Base-by-base conservation (phyloP, 495 filamentous ascomycete species). In the Chaetomidium leptoderma region DNA sequence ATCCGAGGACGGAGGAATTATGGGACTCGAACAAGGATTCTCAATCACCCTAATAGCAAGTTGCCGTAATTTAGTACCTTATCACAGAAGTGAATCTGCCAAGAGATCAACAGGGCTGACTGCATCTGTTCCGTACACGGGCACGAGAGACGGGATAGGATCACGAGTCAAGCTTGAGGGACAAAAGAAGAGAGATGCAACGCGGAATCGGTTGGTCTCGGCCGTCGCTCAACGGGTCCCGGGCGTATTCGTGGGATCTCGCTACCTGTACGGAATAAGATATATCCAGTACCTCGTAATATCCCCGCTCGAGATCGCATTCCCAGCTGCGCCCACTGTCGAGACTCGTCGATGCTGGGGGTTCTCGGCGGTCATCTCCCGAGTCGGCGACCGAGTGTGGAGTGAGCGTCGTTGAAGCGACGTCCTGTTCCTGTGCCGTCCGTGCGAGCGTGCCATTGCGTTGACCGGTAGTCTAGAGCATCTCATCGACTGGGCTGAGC, bases 381-480 rank as follows among this genome's bases (percentile, higher is more conserved):
- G n/a, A n/a, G n/a, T n/a, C n/a, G n/a, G n/a, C n/a, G n/a, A n/a
- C n/a, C n/a, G n/a, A n/a, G n/a, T n/a, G n/a, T 35, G 32, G 32
- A 35, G 7, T 35, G 32, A 9, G 9, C 32, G 32, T 10, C 8
- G 32, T 9, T 35, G n/a, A n/a, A n/a, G n/a, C 32, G 32, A 10
- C 8, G 30, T 32, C 30, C 30, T 5, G n/a, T n/a, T n/a, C n/a
- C n/a, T n/a, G n/a, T n/a, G n/a, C n/a, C n/a, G n/a, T n/a, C n/a
- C n/a, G n/a, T 19, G n/a, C 23, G 32, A 2, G 32, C 50, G 23
- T 40, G 35, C 35, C 36, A 53, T 17, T 4, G 37, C 39, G 27
- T 29, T 51, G 30, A 56, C 58, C 45, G 37, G 53, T 50, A 29
- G 1, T n/a, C 11, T 19, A 24, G 51, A 46, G 24, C 9, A 21